Evolutionary conservation across 1,139 yeast species (phyloP).

Genomic region (Nadsonia commutata): DNA sequence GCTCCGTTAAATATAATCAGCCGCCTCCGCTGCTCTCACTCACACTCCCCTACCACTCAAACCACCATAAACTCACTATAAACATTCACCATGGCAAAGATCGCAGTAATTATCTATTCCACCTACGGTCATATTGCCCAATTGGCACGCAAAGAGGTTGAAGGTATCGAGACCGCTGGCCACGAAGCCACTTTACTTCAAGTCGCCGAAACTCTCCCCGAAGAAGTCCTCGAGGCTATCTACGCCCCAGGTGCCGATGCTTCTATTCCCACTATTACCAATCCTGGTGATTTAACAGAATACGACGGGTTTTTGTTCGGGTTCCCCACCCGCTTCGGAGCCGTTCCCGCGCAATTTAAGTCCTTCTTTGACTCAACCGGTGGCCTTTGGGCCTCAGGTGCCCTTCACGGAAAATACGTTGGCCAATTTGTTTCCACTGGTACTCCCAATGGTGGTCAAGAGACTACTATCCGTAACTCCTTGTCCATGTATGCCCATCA

Average conservation of each 20-base stretch:
- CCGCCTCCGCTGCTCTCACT: no score
- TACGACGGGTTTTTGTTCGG: slow-evolving; percentile 49
- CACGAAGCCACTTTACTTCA: slow-evolving; percentile 41
- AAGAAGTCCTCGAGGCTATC: slow-evolving; percentile 31
- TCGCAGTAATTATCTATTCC: slow-evolving; percentile 35
- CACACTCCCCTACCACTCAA: no score
- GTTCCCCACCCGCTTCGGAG: slow-evolving; percentile 48
- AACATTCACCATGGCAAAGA: slow-evolving; percentile 2
- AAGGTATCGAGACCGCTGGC: slow-evolving; percentile 31
- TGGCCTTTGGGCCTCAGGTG: slow-evolving; percentile 43
- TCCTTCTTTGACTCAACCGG: slow-evolving; percentile 47
- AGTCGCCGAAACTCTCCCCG: slow-evolving; percentile 41
- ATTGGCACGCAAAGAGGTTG: slow-evolving; percentile 42
- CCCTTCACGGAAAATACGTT: slow-evolving; percentile 38
- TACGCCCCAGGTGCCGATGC: slow-evolving; percentile 35
- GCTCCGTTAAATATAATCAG: no score
- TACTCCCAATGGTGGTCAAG: slow-evolving; percentile 51
- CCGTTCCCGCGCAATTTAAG: slow-evolving; percentile 46
- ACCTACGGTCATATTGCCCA: slow-evolving; percentile 43
- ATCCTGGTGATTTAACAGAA: slow-evolving; percentile 15
- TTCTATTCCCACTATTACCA: slow-evolving; percentile 31
- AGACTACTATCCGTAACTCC: slow-evolving; percentile 34
- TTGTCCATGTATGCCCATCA: slow-evolving; percentile 41
- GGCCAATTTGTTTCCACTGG: slow-evolving; percentile 44
- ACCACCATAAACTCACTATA: no score